A percentile compares a stretch with the other conserved stretches of the same genome.
These are phyloP conservation scores for Mycena sp. DNA, from an alignment of 1,284 basidiomycete genomes.

Conservation along the genomic window DNA sequence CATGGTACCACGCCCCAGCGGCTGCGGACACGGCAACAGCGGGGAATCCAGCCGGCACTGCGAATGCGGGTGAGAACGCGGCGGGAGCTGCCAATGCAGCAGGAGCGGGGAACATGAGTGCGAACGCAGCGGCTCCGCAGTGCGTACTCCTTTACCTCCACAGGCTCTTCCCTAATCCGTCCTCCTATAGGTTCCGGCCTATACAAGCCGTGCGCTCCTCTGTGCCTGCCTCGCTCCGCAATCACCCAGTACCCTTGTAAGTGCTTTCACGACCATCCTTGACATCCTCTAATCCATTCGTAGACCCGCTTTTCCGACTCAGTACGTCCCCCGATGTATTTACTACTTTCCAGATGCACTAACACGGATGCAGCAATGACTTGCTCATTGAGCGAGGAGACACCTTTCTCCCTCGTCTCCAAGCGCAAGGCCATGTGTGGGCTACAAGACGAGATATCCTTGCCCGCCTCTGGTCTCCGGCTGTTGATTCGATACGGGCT, in stretches of 20 bases:
- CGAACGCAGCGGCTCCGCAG: neutral
- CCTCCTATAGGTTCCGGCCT: too few relatives aligned
- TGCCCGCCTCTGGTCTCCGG: too few relatives aligned
- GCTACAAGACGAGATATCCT: neutral
- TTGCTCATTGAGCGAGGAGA: neutral
- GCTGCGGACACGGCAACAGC: too few relatives aligned
- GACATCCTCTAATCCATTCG: neutral
- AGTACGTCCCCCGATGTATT: neutral
- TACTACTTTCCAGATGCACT: neutral
- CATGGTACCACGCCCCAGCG: too few relatives aligned
- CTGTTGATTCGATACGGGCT: neutral
- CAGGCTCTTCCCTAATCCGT: neutral
- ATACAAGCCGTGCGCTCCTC: too few relatives aligned
- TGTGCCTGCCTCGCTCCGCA: too few relatives aligned
- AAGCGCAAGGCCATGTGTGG: neutral
- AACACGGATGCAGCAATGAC: neutral
- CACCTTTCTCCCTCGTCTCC: neutral
- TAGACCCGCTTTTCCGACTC: neutral
- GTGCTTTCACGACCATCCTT: neutral
- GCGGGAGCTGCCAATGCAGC: too few relatives aligned
- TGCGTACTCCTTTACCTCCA: neutral
- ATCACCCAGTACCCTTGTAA: too few relatives aligned
- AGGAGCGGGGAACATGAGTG: too few relatives aligned
- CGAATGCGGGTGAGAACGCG: too few relatives aligned
- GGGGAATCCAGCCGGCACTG: too few relatives aligned